Conservation (phyloP, 495 filamentous ascomycete species). For the Rhizodiscina lignyota region DNA sequence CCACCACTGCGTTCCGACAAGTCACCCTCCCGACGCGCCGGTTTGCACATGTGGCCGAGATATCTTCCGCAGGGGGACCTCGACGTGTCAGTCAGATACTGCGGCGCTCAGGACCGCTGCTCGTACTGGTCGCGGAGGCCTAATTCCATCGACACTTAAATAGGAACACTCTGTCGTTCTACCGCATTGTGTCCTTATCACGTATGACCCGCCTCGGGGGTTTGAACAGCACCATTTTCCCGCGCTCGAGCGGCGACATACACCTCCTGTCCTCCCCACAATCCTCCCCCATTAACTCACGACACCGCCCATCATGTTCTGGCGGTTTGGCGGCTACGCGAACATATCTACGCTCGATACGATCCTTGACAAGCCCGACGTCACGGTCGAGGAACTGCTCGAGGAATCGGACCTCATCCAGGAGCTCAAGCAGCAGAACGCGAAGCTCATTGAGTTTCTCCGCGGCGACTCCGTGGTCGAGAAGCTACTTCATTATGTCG, state of each 20-base stretch:
- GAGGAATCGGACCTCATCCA: constrained; percentile 93
- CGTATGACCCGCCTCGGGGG: too few relatives aligned
- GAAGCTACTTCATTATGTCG: constrained; percentile 78
- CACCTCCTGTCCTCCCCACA: constrained; percentile 2
- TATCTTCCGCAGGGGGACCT: too few relatives aligned
- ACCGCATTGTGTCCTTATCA: too few relatives aligned
- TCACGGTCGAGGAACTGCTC: constrained; percentile 86
- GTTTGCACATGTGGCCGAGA: too few relatives aligned
- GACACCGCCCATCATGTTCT: constrained; percentile 64
- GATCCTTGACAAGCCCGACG: constrained; percentile 87
- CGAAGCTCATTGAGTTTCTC: constrained; percentile 91
- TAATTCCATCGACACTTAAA: too few relatives aligned
- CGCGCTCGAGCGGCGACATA: constrained; percentile 4
- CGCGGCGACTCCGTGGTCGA: constrained; percentile 76
- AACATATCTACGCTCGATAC: constrained; percentile 91
- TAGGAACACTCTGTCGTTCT: too few relatives aligned
- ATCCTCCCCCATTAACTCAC: constrained; percentile 2
- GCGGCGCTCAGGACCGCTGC: too few relatives aligned
- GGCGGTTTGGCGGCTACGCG: constrained; percentile 96
- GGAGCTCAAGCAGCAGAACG: constrained; percentile 95
- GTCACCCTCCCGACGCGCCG: too few relatives aligned
- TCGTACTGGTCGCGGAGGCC: too few relatives aligned
- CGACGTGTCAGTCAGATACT: too few relatives aligned
- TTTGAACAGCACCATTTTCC: too few relatives aligned
- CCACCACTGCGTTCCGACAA: too few relatives aligned